phyloP scores from a whole-genome alignment of 2,329 filamentous ascomycete genomes.

The Arthrobotrys sphaeroides region DNA sequence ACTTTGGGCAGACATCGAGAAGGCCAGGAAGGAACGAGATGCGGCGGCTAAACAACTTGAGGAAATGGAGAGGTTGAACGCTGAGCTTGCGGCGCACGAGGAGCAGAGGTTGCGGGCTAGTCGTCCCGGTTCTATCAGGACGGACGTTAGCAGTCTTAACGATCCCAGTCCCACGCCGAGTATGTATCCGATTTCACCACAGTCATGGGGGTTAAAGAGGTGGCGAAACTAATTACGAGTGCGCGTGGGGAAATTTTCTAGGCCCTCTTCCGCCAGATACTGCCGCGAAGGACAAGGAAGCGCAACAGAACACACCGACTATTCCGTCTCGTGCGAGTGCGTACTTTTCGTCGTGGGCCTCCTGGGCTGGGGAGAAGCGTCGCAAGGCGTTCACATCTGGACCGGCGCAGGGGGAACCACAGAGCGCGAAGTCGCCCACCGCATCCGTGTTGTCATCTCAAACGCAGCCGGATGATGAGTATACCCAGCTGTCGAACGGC shows the following conservation, averaged over 20 bases:
- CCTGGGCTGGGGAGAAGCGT: conserved; percentile 79
- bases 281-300: conserved; percentile 25
- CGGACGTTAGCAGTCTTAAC: conserved; percentile 45
- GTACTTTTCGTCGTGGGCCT: conserved; percentile 75
- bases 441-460: conserved; percentile 25
- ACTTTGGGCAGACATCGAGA: conserved; percentile 89
- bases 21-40: conserved; percentile 70
- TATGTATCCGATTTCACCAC: conserved; percentile 40
- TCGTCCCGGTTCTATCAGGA: conserved; percentile 53
- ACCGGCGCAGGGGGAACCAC: conserved; percentile 10
- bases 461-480: conserved; percentile 4
- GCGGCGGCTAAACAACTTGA: conserved; percentile 73
- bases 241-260: neutral
- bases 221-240: conserved; percentile 17
- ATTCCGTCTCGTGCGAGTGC: conserved; percentile 65
- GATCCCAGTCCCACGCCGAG: conserved; percentile 47
- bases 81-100: conserved; percentile 63
- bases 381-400: conserved; percentile 63
- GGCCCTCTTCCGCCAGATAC: conserved; percentile 43
- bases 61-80: conserved; percentile 66
- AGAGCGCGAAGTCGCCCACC: conserved; percentile 26
- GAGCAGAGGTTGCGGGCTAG: conserved; percentile 60
- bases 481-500: conserved; percentile 1
- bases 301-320: conserved; percentile 38
- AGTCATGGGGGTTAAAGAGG: conserved; percentile 24